phyloP scores from a whole-genome alignment of 78 protist species.

The Bigelowiella natans region DNA sequence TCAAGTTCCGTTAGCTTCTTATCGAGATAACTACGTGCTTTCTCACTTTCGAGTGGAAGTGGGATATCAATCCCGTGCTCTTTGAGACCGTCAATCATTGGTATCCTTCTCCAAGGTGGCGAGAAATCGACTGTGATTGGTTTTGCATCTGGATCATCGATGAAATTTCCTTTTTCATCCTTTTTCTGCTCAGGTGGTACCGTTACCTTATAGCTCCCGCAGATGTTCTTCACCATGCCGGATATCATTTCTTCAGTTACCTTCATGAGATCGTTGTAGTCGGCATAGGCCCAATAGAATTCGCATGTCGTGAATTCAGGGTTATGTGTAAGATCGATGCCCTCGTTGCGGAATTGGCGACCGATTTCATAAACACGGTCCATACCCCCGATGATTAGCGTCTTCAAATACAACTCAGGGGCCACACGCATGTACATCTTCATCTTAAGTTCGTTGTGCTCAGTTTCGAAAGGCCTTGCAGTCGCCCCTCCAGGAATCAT shows the following conservation, averaged over 20 bases:
- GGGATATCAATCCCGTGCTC: background rate
- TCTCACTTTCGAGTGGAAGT: background rate
- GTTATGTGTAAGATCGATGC: slow-evolving; percentile 94
- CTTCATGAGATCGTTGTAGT: slow-evolving; percentile 95
- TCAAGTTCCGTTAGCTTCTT: background rate
- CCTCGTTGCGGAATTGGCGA: slow-evolving; percentile 96
- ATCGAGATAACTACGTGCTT: background rate
- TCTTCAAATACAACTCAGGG: slow-evolving; percentile 56
- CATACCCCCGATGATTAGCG: slow-evolving; percentile 94
- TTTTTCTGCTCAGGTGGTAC: background rate
- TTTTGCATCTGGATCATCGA: background rate
- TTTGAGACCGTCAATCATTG: slow-evolving; percentile 52
- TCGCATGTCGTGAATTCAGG: slow-evolving; percentile 99
- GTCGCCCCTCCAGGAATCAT: background rate
- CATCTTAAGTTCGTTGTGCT: slow-evolving; percentile 91
- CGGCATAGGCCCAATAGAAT: slow-evolving; percentile 97
- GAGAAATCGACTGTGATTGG: slow-evolving; percentile 82
- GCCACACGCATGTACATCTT: slow-evolving; percentile 57
- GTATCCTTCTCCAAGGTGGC: slow-evolving; percentile 86
- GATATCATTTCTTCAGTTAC: slow-evolving; percentile 52
- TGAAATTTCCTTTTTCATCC: background rate
- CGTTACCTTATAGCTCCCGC: slow-evolving; percentile 41
- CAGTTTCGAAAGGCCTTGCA: slow-evolving; percentile 87
- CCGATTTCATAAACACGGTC: slow-evolving; percentile 99
- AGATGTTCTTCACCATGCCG: slow-evolving; percentile 39